phyloP scores from a whole-genome alignment of 257 asterid genomes.

The Salvia miltiorrhiza region DNA sequence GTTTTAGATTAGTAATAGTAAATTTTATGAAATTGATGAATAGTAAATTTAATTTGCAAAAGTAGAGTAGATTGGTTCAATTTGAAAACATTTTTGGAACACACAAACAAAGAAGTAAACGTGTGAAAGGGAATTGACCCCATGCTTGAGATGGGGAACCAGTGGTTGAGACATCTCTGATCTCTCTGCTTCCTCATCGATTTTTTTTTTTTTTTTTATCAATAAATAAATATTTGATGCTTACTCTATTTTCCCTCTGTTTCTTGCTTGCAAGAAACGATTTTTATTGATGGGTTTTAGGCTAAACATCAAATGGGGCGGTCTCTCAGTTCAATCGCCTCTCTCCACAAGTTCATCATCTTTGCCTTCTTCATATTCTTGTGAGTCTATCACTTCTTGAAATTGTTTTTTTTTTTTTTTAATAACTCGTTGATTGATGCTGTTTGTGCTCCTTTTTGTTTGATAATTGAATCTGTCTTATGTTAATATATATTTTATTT shows the following conservation, averaged over 20 bases:
- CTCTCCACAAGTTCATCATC: constrained; percentile 55
- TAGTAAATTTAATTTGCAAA: neutral
- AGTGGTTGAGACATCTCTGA: constrained; percentile 59
- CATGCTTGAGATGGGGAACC: constrained; percentile 58
- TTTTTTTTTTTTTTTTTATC: neutral
- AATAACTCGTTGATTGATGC: neutral
- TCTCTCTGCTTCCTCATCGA: constrained; percentile 15
- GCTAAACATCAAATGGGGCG: constrained; percentile 63
- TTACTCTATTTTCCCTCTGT: constrained; percentile 7
- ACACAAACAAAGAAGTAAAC: neutral
- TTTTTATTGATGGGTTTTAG: constrained; percentile 57
- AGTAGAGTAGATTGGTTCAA: neutral
- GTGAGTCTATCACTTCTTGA: constrained; percentile 31
- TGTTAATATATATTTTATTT: too few species aligned
- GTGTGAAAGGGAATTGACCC: constrained; percentile 31
- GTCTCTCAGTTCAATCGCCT: constrained; percentile 58
- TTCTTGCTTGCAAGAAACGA: constrained; percentile 18
- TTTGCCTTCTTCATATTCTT: constrained; percentile 46
- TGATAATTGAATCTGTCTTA: neutral
- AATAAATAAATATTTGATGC: constrained; percentile 19
- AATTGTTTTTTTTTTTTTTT: neutral
- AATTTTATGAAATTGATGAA: too few species aligned
- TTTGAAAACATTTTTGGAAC: neutral
- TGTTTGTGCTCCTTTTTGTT: neutral
- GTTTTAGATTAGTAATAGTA: too few species aligned